Evolutionary conservation across 768 basidiomycete genomes (phyloP).

Genomic region (Trametes cubensis): DNA sequence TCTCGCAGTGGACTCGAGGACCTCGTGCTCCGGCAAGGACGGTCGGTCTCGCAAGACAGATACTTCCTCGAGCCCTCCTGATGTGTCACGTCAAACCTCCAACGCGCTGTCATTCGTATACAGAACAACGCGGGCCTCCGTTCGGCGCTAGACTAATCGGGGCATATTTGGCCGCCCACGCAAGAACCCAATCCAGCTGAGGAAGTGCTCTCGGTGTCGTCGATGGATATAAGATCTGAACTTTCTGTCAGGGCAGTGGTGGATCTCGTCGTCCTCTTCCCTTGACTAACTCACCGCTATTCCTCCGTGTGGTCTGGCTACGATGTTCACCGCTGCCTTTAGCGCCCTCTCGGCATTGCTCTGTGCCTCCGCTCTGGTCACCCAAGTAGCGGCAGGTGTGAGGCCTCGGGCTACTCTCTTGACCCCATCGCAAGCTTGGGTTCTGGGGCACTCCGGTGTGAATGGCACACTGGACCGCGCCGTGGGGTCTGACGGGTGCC

Average conservation of each 20-base stretch:
- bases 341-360: neutral
- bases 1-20: neutral
- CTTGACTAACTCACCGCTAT: neutral
- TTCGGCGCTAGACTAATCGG: neutral
- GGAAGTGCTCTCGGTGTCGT: too few species aligned
- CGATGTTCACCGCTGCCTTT: neutral
- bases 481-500: constrained; percentile 1
- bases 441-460: neutral
- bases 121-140: neutral
- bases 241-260: too few species aligned
- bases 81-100: neutral
- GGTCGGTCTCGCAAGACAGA: neutral
- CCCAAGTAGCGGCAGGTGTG: neutral
- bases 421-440: neutral
- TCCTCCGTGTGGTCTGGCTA: neutral
- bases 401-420: neutral
- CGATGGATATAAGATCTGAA: too few species aligned
- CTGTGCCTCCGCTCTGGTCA: neutral
- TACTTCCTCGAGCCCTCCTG: neutral
- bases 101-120: constrained; percentile 2
- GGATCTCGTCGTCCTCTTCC: too few species aligned
- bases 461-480: neutral
- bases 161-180: neutral
- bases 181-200: too few species aligned
- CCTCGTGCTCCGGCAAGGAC: neutral